phyloP scores from a whole-genome alignment of 345 rosid genomes.

The Garcia nutans region DNA sequence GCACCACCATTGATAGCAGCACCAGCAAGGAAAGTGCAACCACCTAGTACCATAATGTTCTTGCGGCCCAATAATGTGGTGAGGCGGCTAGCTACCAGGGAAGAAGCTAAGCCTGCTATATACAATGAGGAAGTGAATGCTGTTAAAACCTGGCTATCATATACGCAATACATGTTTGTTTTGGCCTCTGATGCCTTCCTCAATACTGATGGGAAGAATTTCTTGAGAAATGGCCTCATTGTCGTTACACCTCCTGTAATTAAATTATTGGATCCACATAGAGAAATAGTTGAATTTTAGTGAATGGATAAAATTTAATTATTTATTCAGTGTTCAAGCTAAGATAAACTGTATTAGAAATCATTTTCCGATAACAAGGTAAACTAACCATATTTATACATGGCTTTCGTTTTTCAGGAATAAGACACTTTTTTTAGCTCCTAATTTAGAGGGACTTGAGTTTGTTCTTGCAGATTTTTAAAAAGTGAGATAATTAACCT shows the following conservation, averaged over 20 bases:
- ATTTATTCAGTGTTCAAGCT: too few relatives aligned
- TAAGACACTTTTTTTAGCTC: too few relatives aligned
- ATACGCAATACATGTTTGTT: conserved; percentile 59
- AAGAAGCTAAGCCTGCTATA: conserved; percentile 65
- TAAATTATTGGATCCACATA: not conserved
- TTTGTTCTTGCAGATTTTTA: too few relatives aligned
- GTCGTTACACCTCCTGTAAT: conserved; percentile 82
- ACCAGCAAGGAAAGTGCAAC: conserved; percentile 69
- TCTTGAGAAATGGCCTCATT: conserved; percentile 71
- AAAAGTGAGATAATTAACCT: too few relatives aligned
- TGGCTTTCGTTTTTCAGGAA: too few relatives aligned
- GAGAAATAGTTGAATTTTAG: not conserved
- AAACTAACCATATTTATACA: too few relatives aligned
- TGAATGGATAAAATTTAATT: too few relatives aligned
- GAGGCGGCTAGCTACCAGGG: conserved; percentile 71
- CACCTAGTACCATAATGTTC: conserved; percentile 66
- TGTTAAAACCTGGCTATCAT: conserved; percentile 62
- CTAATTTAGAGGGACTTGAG: too few relatives aligned
- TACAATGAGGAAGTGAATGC: conserved; percentile 79
- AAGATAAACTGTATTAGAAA: too few relatives aligned
- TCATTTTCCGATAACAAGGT: too few relatives aligned
- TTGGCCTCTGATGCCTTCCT: conserved; percentile 49
- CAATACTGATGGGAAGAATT: conserved; percentile 70
- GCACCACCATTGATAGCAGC: conserved; percentile 75
- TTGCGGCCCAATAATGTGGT: conserved; percentile 54